These are phyloP conservation scores for Phytophthora cactorum DNA, from an alignment of 352 stramenopile genomes.

Conservation along the genomic window DNA sequence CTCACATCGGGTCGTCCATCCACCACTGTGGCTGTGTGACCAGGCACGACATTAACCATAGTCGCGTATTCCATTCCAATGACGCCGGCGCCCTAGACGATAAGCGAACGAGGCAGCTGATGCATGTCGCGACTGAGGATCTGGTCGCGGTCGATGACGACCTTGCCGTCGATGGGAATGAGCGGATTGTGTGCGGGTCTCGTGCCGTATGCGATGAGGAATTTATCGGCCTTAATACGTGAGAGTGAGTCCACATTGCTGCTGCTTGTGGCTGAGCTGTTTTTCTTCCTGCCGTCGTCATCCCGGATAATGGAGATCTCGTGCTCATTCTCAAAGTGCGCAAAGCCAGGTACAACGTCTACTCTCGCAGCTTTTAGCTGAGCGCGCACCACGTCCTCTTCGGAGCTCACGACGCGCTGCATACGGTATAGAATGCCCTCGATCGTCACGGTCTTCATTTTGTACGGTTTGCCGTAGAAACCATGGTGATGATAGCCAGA, in stretches of 20 bases:
- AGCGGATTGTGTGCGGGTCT: constrained; percentile 76
- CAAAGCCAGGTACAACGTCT: constrained; percentile 76
- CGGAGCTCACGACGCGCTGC: constrained; percentile 75
- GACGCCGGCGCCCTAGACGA: constrained; percentile 84
- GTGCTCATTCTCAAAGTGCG: constrained; percentile 77
- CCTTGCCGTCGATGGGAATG: constrained; percentile 85
- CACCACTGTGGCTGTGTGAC: constrained; percentile 87
- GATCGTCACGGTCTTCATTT: constrained; percentile 83
- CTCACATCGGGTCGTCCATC: constrained; percentile 74
- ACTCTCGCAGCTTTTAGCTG: constrained; percentile 81
- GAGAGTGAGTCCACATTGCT: constrained; percentile 43
- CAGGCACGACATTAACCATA: constrained; percentile 90
- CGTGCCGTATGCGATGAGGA: constrained; percentile 87
- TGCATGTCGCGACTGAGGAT: constrained; percentile 75
- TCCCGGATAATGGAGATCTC: constrained; percentile 76
- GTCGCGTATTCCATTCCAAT: constrained; percentile 93
- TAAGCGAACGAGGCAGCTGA: constrained; percentile 74
- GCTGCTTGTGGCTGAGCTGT: constrained; percentile 5
- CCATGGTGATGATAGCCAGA: constrained; percentile 91
- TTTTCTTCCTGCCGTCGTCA: constrained; percentile 20
- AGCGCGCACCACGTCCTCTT: constrained; percentile 83
- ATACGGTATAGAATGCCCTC: constrained; percentile 85
- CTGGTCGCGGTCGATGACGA: constrained; percentile 85
- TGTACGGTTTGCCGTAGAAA: constrained; percentile 89
- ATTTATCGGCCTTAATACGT: constrained; percentile 71